Evolutionary conservation across 2,329 filamentous ascomycete genomes (phyloP).

Genomic region (Phoma sp.): DNA sequence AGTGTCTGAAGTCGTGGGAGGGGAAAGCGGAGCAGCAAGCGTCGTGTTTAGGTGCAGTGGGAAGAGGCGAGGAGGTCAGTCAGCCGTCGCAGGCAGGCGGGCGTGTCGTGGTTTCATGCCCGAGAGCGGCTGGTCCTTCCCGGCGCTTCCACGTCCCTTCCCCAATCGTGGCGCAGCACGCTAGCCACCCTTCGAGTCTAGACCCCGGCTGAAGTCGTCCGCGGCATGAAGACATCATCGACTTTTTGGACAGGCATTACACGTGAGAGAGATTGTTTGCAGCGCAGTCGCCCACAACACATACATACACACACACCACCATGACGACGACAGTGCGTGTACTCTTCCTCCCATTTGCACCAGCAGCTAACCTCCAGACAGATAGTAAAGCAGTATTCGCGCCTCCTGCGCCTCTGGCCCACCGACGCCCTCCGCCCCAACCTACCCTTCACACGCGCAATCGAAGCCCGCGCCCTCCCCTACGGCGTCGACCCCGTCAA

Average conservation of each 20-base stretch:
- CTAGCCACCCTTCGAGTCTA: neutral
- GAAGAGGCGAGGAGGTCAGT: constrained; percentile 5
- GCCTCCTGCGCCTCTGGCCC: constrained; percentile 58
- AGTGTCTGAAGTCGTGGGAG: neutral
- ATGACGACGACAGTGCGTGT: constrained; percentile 27
- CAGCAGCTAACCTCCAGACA: neutral
- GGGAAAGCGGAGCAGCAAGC: neutral
- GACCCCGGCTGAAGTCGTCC: neutral
- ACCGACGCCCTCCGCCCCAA: constrained; percentile 58
- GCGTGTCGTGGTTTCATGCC: constrained; percentile 2
- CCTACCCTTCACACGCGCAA: constrained; percentile 53
- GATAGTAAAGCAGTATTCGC: constrained; percentile 57
- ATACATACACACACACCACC: neutral
- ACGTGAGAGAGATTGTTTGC: neutral
- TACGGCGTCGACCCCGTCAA: constrained; percentile 38
- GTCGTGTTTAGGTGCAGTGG: neutral
- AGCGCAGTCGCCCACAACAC: neutral
- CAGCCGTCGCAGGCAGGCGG: constrained; percentile 4
- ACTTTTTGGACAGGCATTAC: constrained; percentile 4
- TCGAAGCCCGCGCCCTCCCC: constrained; percentile 49
- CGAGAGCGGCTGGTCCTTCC: neutral
- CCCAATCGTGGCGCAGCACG: constrained; percentile 8
- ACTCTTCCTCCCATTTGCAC: neutral
- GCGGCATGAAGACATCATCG: constrained; percentile 16
- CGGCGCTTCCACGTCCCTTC: neutral